Evolutionary conservation across 2,329 filamentous ascomycete genomes (phyloP), one percentile per base, ranked within the genome.

Genomic region (Cercospora canescens): DNA sequence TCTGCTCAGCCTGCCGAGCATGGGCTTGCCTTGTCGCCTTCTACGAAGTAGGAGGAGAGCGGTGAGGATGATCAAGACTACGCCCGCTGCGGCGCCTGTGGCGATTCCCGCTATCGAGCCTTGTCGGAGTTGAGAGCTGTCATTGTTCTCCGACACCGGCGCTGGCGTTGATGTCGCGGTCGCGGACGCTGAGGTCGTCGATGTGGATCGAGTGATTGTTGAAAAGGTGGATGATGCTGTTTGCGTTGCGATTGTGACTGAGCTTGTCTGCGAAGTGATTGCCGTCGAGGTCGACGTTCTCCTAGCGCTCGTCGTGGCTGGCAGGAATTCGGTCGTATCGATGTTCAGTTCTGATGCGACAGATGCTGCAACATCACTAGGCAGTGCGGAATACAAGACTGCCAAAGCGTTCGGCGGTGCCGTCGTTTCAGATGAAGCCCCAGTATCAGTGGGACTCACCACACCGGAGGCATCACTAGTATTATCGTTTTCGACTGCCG

Each of bases 51-150:
- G 60, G 45, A 71, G 65, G 24, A 67, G 52, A 16, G 59, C 67
- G 12, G 41, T 61, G 28, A 72, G 58, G 16, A 68, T 55, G 35
- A 71, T 57, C 30, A 72, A 59, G 24, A 71, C 65, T 12, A 68
- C 67, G 18, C 69, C 70, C 7, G 70, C 70, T 41, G 64, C 62
- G 9, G 67, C 65, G 55, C 71, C 70, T 18, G 69, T 67, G 18
- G 67, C 67, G 4, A 73, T 68, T 30, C 71, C 71, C 28, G 69
- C 70, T 21, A 73, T 52, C 18, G 67, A 57, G n/a, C 60, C 65
- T 52, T 61, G 58, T n/a, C 50, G 37, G 18, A 67, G 18, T 34
- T 58, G 48, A 34, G 60, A 57, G 11, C 45, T 48, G 9, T 41
- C 39, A 39, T 35, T 52, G 18, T 41, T 45, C 26, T 28, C 54